A percentile compares a stretch with the other conserved stretches of the same genome.
These are phyloP conservation scores for Hypericum perforatum DNA, from an alignment of 345 rosid species.

Conservation along the genomic window DNA sequence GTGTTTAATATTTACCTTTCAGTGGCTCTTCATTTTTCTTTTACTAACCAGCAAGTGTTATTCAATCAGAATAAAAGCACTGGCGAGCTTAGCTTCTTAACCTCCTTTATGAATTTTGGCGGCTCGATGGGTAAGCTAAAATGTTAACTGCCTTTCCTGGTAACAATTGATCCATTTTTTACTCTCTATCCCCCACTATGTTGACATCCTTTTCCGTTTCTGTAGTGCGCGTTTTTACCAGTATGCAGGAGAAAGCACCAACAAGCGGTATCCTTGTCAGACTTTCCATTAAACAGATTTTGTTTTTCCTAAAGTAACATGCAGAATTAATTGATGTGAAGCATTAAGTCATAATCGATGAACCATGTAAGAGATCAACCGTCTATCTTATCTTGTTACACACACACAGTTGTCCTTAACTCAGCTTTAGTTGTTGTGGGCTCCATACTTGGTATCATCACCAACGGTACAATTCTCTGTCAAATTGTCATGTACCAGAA, in stretches of 20 bases:
- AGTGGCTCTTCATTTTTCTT: conserved; percentile 43
- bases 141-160: not conserved
- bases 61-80: conserved; percentile 73
- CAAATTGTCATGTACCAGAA: conserved; percentile 53
- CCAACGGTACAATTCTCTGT: conserved; percentile 57
- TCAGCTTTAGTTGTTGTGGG: conserved; percentile 45
- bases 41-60: not conserved
- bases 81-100: conserved; percentile 88
- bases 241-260: conserved; percentile 90
- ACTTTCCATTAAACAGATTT: not conserved
- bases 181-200: not conserved
- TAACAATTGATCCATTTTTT: not conserved
- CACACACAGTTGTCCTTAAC: not conserved
- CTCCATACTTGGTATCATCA: conserved; percentile 47
- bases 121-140: conserved; percentile 65
- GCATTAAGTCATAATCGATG: too few relatives aligned
- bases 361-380: too few relatives aligned
- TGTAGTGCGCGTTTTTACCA: conserved; percentile 86
- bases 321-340: too few relatives aligned
- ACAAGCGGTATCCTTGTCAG: conserved; percentile 60
- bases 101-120: conserved; percentile 63
- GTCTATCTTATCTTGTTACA: too few relatives aligned
- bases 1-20: conserved; percentile 8
- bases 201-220: conserved; percentile 6
- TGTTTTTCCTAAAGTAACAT: too few relatives aligned